Evolutionary conservation across 129 eudicot species (phyloP), one percentile per base, ranked within the genome.

Genomic region (Silybum marianum): DNA sequence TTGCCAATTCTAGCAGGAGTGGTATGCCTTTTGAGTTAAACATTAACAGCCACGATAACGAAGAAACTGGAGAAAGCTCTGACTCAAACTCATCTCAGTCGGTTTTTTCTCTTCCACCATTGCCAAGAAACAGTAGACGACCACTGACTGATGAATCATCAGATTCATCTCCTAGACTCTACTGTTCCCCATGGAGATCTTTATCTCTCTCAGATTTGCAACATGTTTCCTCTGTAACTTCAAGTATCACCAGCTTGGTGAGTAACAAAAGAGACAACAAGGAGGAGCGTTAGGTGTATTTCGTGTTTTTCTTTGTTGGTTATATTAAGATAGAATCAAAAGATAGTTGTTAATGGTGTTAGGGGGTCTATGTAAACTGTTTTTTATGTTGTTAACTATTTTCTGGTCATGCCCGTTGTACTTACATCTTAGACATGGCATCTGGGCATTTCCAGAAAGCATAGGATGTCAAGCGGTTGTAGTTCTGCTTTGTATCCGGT

Each of bases 171-270:
- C 90, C 89, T 44, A 81, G 60, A 72, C 81, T 81, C 69, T 87
- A 80, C 26, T 72, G 81, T 68, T 74, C 94, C 48, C 78, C 94
- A 3, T 91, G 89, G 94, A 83, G 99, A 80, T 92, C 97, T 3
- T 87, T 92, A 78, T 95, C 97, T 42, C 86, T 92, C 6, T 90
- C 95, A 12, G 99, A 95, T 88, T 74, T 92, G 84, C 94, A 88
- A 78, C 80, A 86, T 26, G 92, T 87, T 60, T 77, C 80, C 12
- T 83, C 82, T 85, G 77, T 78, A 22, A 38, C 76, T 80, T 83
- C 93, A 4, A 80, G 81, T 34, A 63, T 73, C 72, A 58, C 80
- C 70, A 83, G 86, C 51, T 68, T 62, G 23, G 83, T 78, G 83
- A 84, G 70, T 51, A 82, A 74, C 79, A 76, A 80, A 51, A 62